Percentiles rank a stretch among this genome's conserved stretches.
Evolutionary conservation across 306 rosid species (phyloP).

Genomic region (Ammopiptanthus mongolicus): DNA sequence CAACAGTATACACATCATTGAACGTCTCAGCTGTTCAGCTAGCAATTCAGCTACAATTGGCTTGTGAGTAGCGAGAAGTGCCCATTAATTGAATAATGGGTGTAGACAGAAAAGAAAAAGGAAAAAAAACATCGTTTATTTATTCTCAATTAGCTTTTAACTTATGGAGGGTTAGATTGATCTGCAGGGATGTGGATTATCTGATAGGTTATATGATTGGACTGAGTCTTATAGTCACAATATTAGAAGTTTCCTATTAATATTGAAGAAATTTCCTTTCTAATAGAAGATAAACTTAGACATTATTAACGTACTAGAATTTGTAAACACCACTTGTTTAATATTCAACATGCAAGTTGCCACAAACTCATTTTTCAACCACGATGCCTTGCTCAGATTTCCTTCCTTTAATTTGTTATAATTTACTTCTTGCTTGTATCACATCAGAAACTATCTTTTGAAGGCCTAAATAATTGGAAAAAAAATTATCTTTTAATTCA

Average conservation of each 20-base stretch:
- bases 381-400: background rate
- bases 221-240: background rate
- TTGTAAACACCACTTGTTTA: background rate
- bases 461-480: background rate
- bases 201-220: background rate
- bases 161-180: background rate
- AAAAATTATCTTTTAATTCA: background rate
- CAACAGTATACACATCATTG: background rate
- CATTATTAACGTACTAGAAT: background rate
- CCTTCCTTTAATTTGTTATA: background rate
- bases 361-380: background rate
- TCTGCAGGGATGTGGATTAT: background rate
- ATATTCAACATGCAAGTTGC: background rate
- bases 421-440: background rate
- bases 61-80: no score
- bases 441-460: background rate
- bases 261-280: background rate
- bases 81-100: no score
- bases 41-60: background rate
- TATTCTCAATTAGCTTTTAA: background rate
- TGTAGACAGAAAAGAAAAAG: no score
- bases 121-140: no score
- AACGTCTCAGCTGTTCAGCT: background rate
- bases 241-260: background rate
- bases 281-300: background rate